phyloP scores from a whole-genome alignment of 2,329 filamentous ascomycete genomes.

The Harringtonia aguacate region DNA sequence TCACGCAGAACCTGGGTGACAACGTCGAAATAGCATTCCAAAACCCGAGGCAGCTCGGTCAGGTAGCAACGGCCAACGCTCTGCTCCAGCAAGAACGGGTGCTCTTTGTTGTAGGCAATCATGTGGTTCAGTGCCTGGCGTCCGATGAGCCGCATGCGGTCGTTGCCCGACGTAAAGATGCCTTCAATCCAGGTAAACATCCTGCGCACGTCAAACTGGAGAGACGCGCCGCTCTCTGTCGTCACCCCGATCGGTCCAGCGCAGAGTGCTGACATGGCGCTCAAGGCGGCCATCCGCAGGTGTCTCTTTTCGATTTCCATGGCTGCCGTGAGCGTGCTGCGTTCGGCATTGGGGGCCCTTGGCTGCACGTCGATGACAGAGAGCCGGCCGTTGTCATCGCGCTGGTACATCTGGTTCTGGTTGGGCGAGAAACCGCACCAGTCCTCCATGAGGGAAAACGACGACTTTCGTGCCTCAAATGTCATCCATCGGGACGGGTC shows the following conservation, averaged over 20 bases:
- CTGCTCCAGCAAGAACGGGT: slow-evolving; percentile 74
- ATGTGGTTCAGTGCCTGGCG: slow-evolving; percentile 80
- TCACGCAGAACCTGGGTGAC: slow-evolving; percentile 80
- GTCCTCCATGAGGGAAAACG: slow-evolving; percentile 95
- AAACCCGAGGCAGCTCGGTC: slow-evolving; percentile 66
- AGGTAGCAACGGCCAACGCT: slow-evolving; percentile 88
- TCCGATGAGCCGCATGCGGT: slow-evolving; percentile 85
- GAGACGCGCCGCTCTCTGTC: slow-evolving; percentile 74
- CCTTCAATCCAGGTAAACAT: slow-evolving; percentile 94
- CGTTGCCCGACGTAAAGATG: slow-evolving; percentile 86
- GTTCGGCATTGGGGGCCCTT: slow-evolving; percentile 39
- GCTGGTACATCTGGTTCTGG: slow-evolving; percentile 66
- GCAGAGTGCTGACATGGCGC: slow-evolving; percentile 90
- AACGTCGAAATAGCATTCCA: slow-evolving; percentile 93
- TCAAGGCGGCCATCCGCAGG: slow-evolving; percentile 78
- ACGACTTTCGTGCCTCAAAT: slow-evolving; percentile 90
- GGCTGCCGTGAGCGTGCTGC: slow-evolving; percentile 70
- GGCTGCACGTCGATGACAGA: slow-evolving; percentile 74
- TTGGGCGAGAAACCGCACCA: slow-evolving; percentile 98
- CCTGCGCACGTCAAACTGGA: slow-evolving; percentile 84
- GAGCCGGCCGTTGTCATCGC: slow-evolving; percentile 81
- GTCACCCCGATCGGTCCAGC: slow-evolving; percentile 76
- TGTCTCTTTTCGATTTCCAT: slow-evolving; percentile 98
- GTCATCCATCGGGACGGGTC: slow-evolving; percentile 93
- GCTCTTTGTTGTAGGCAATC: slow-evolving; percentile 81